Conservation (phyloP, 2,329 filamentous ascomycete species). For the Cadophora malorum region DNA sequence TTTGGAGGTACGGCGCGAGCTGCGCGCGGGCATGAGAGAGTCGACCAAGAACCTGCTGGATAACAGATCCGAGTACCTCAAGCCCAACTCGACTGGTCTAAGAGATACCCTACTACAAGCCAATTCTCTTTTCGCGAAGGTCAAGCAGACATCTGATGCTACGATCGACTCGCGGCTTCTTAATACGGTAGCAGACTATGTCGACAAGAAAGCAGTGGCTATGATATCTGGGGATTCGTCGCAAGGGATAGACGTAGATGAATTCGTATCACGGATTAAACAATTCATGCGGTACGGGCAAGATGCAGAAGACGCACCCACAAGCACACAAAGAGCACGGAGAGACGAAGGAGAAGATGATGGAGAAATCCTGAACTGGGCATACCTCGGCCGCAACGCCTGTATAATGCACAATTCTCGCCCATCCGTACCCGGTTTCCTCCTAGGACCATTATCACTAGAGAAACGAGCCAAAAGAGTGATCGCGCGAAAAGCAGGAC, state of each 20-base stretch:
- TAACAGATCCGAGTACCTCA: slow-evolving; percentile 73
- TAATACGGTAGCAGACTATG: slow-evolving; percentile 79
- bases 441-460: slow-evolving; percentile 86
- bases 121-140: slow-evolving; percentile 68
- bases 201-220: slow-evolving; percentile 77
- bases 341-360: slow-evolving; percentile 70
- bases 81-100: slow-evolving; percentile 68
- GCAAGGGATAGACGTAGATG: slow-evolving; percentile 84
- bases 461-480: slow-evolving; percentile 81
- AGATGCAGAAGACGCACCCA: slow-evolving; percentile 59
- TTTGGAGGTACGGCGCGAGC: slow-evolving; percentile 70
- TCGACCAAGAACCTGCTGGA: slow-evolving; percentile 67
- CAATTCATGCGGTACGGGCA: slow-evolving; percentile 78
- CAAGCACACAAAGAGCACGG: slow-evolving; percentile 48
- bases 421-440: slow-evolving; percentile 80
- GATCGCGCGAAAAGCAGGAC: slow-evolving; percentile 69
- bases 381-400: slow-evolving; percentile 77
- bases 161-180: slow-evolving; percentile 88
- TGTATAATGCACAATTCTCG: slow-evolving; percentile 76
- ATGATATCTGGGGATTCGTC: slow-evolving; percentile 75
- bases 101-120: slow-evolving; percentile 69
- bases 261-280: slow-evolving; percentile 90
- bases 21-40: slow-evolving; percentile 74
- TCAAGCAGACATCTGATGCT: slow-evolving; percentile 90
- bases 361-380: slow-evolving; percentile 85